Evolutionary conservation across 108 stramenopile species (phyloP).

Genomic region (Asterionellopsis glacialis): DNA sequence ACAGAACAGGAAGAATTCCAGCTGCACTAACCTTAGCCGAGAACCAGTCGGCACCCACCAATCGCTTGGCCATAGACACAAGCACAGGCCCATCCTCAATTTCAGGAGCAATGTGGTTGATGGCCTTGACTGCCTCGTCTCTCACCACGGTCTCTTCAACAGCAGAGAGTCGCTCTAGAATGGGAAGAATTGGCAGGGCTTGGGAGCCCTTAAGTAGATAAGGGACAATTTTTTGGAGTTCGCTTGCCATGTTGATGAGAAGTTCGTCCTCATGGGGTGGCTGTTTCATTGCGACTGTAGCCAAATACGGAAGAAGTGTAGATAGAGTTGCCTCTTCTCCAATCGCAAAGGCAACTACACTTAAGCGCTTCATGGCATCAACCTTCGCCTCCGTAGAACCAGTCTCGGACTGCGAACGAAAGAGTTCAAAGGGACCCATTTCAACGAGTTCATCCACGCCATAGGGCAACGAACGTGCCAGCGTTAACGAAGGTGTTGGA

Average conservation of each 20-base stretch:
- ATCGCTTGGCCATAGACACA: slow-evolving; percentile 70
- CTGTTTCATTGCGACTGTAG: slow-evolving; percentile 28
- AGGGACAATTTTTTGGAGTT: slow-evolving; percentile 69
- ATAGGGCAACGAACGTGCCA: slow-evolving; percentile 61
- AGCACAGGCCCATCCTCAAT: neutral
- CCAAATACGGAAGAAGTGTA: slow-evolving; percentile 65
- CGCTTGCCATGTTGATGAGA: slow-evolving; percentile 64
- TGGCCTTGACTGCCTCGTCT: slow-evolving; percentile 75
- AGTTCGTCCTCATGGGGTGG: slow-evolving; percentile 70
- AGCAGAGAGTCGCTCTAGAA: slow-evolving; percentile 85
- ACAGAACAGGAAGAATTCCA: slow-evolving; percentile 51
- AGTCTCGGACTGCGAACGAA: slow-evolving; percentile 57
- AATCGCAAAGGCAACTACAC: slow-evolving; percentile 75
- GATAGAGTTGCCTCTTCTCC: slow-evolving; percentile 45
- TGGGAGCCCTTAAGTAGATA: slow-evolving; percentile 40
- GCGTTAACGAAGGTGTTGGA: slow-evolving; percentile 59
- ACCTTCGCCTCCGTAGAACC: slow-evolving; percentile 71
- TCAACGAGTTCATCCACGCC: slow-evolving; percentile 41
- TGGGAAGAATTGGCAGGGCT: slow-evolving; percentile 68
- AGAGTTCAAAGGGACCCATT: slow-evolving; percentile 73
- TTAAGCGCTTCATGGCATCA: slow-evolving; percentile 83
- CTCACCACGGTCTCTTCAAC: slow-evolving; percentile 96
- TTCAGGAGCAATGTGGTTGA: slow-evolving; percentile 38
- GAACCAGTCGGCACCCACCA: slow-evolving; percentile 94
- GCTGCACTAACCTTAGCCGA: slow-evolving; percentile 90